phyloP scores from a whole-genome alignment of 345 rosid genomes.

The Aquilaria malaccensis region DNA sequence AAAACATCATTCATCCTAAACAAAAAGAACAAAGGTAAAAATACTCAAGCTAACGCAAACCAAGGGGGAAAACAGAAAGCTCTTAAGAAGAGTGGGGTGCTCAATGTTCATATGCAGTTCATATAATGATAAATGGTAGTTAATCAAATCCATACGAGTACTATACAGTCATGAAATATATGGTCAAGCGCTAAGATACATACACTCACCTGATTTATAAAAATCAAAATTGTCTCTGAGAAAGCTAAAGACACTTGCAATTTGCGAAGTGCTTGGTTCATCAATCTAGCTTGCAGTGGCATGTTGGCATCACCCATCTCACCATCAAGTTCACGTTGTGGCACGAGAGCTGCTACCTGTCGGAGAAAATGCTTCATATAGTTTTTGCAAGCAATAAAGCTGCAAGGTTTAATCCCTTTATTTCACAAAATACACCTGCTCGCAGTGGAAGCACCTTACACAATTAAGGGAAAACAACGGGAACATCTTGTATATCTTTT shows the following conservation, averaged over 20 bases:
- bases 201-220: slow-evolving; percentile 68
- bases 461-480: too few species aligned
- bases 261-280: slow-evolving; percentile 99
- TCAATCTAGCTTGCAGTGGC: slow-evolving; percentile 99
- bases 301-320: slow-evolving; percentile 99
- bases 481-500: too few species aligned
- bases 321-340: slow-evolving; percentile 95
- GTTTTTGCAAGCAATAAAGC: too few species aligned
- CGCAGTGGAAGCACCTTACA: too few species aligned
- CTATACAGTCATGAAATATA: neutral
- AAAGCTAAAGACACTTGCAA: slow-evolving; percentile 83
- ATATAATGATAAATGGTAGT: neutral
- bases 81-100: too few species aligned
- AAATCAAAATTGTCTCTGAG: slow-evolving; percentile 74
- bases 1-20: too few species aligned
- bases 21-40: too few species aligned
- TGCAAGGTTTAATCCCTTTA: too few species aligned
- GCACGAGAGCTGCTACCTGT: slow-evolving; percentile 99
- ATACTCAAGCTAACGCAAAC: too few species aligned
- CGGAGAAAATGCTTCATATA: neutral
- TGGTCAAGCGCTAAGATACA: neutral
- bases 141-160: neutral
- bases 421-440: too few species aligned
- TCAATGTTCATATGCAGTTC: neutral
- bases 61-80: too few species aligned